Base-by-base conservation (phyloP, 2,329 filamentous ascomycete genomes). In the Raffaelea deltoideospora region DNA sequence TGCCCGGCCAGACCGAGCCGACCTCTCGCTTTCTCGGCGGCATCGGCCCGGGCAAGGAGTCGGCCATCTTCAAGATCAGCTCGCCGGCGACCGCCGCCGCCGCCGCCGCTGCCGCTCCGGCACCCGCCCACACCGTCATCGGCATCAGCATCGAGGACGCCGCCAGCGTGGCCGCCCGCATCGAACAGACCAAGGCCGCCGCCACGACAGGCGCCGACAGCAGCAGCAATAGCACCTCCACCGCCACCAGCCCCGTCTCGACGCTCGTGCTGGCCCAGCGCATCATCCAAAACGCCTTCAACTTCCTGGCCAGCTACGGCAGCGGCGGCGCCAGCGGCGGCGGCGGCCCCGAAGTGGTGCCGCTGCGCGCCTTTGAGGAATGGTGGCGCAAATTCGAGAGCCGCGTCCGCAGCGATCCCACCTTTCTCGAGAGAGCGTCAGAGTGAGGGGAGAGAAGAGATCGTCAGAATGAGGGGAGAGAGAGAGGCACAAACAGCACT, bases 351-450 rank as follows among this genome's bases (percentile, higher is more conserved):
- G 88, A 96, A 54, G 80, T 92, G 11, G 83, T 98, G 19, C 87
- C 90, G n/a, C 59, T 98, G 45, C 90, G 83, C 59, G 84, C 82
- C 5, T 98, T 98, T 55, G 80, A 92, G 59, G 85, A 93, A 40
- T 98, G 92, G 90, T 98, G 92, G 90, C 71, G 67, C 42, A 96
- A 95, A 59, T 98, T 98, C 60, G 88, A 98, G 63, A 72, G 74
- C 42, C 79, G 77, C 52, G 71, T 98, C 28, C 79, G 87, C 48
- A 69, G 73, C 45, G 90, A 98, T 60, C 88, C 90, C 0, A 72
- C 74, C 7, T 98, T 98, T 54, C 62, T 98, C 47, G 87, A 96
- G 58, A 73, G 78, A 49, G 48, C 37, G 6, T 23, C 35, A 5
- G 42, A 43, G 13, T 45, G 33, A 35, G 17, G 8, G 23, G 23